These are phyloP conservation scores for Isochrysis galbana DNA, from an alignment of 78 protist genomes.

Conservation along the genomic window DNA sequence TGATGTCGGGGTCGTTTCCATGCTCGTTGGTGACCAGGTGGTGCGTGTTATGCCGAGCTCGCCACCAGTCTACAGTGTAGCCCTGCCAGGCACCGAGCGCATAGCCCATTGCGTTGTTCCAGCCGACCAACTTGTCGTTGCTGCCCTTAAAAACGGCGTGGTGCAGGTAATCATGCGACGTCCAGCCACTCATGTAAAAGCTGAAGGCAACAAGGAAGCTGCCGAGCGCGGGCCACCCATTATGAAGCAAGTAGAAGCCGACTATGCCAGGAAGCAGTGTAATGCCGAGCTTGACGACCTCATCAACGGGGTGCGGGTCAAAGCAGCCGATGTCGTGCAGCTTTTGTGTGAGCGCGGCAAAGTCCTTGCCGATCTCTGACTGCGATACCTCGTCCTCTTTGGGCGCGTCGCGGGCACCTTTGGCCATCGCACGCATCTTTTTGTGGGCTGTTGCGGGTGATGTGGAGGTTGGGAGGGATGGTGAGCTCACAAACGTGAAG, in stretches of 20 bases:
- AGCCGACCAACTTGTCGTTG: background rate
- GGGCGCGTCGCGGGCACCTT: background rate
- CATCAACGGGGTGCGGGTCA: background rate
- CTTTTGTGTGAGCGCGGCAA: background rate
- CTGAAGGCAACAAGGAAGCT: background rate
- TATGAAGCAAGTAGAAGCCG: background rate
- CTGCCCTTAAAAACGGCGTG: background rate
- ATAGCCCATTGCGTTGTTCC: slow-evolving; percentile 21
- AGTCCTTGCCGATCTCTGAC: background rate
- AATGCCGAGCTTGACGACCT: background rate
- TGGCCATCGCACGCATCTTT: background rate
- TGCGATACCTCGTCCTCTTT: background rate
- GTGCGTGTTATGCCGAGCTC: slow-evolving; percentile 40
- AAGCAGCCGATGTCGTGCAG: background rate
- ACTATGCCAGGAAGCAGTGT: background rate
- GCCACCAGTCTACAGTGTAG: slow-evolving; percentile 33
- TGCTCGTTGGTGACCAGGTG: slow-evolving; percentile 40
- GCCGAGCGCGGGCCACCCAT: background rate
- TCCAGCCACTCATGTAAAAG: background rate
- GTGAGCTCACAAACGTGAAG: too few species aligned
- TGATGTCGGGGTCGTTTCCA: slow-evolving; percentile 30
- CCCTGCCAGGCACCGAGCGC: slow-evolving; percentile 22
- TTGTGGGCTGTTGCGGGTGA: background rate
- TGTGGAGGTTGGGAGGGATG: background rate
- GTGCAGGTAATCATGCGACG: slow-evolving; percentile 37